Conservation (phyloP, 2,329 filamentous ascomycete genomes). For the Penicillium sp. region DNA sequence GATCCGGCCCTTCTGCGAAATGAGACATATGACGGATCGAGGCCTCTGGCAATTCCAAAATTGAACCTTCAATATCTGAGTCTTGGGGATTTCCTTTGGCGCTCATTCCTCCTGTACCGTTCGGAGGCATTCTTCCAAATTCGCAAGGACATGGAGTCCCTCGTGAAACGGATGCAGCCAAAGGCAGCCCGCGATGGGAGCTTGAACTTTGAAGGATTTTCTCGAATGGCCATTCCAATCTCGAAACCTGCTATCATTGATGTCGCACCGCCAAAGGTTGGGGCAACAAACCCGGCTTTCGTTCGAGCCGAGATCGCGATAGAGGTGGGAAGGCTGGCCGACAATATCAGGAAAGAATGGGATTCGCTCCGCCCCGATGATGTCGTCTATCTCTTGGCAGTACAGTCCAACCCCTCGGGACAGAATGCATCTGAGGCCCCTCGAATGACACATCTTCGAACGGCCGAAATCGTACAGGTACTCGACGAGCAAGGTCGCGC, state of each 20-base stretch:
- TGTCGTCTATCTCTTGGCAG: slow-evolving; percentile 79
- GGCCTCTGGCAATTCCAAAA: slow-evolving; percentile 86
- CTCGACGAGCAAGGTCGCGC: slow-evolving; percentile 79
- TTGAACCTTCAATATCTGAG: slow-evolving; percentile 94
- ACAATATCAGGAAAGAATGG: slow-evolving; percentile 80
- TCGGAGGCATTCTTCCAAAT: slow-evolving; percentile 93
- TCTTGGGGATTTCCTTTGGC: slow-evolving; percentile 94
- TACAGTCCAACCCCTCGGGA: slow-evolving; percentile 59
- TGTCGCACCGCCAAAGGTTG: slow-evolving; percentile 77
- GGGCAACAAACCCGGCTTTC: slow-evolving; percentile 75
- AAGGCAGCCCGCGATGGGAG: slow-evolving; percentile 62
- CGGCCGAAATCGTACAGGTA: slow-evolving; percentile 81
- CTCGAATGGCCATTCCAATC: slow-evolving; percentile 88
- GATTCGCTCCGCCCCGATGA: slow-evolving; percentile 83
- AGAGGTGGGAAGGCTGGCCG: slow-evolving; percentile 76
- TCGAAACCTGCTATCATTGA: slow-evolving; percentile 83
- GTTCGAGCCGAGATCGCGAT: slow-evolving; percentile 84
- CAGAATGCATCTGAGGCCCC: slow-evolving; percentile 53
- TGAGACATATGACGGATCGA: slow-evolving; percentile 82
- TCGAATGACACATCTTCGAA: slow-evolving; percentile 69
- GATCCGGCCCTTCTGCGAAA: slow-evolving; percentile 75
- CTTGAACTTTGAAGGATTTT: slow-evolving; percentile 74
- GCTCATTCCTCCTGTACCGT: slow-evolving; percentile 83
- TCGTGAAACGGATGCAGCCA: slow-evolving; percentile 75
- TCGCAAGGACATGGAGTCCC: slow-evolving; percentile 82